Conservation (phyloP, 1,284 basidiomycete species). For the Schizophyllum commune region DNA sequence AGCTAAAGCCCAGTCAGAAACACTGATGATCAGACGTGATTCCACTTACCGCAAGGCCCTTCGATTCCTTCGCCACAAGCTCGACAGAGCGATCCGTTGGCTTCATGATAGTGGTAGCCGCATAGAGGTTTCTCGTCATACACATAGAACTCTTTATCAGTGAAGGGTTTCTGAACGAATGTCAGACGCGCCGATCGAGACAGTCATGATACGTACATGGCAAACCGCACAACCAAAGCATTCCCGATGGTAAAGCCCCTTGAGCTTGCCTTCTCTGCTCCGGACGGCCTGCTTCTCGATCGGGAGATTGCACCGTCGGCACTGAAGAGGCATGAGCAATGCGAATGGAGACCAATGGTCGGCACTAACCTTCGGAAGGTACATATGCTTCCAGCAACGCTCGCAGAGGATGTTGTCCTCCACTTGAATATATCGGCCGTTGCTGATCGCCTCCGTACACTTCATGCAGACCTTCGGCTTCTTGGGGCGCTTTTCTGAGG, state of each 20-base stretch:
- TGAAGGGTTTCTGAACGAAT: constrained; percentile 69
- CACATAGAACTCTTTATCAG: constrained; percentile 84
- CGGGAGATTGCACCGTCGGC: constrained; percentile 72
- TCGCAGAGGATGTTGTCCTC: constrained; percentile 80
- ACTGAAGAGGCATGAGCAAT: constrained; percentile 35
- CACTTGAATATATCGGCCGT: constrained; percentile 73
- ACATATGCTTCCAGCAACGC: constrained; percentile 89
- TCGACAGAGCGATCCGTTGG: constrained; percentile 80
- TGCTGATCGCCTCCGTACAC: constrained; percentile 63
- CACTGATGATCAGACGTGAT: neutral
- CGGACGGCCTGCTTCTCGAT: constrained; percentile 91
- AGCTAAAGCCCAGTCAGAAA: constrained; percentile 26
- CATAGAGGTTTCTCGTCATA: constrained; percentile 82
- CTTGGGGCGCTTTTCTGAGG: constrained; percentile 11
- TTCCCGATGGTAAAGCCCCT: constrained; percentile 85
- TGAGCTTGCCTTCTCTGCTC: constrained; percentile 83
- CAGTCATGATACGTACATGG: constrained; percentile 38
- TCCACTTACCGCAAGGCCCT: constrained; percentile 52
- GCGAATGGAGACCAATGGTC: constrained; percentile 5
- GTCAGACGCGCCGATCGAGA: neutral
- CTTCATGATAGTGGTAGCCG: constrained; percentile 85
- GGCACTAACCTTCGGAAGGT: constrained; percentile 71
- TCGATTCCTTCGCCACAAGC: constrained; percentile 86
- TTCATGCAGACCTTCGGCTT: constrained; percentile 49
- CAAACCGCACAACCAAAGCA: constrained; percentile 85